A percentile compares a stretch with the other conserved stretches of the same genome.
Conservation (phyloP, 352 stramenopile genomes). For the Lagenidium giganteum region DNA sequence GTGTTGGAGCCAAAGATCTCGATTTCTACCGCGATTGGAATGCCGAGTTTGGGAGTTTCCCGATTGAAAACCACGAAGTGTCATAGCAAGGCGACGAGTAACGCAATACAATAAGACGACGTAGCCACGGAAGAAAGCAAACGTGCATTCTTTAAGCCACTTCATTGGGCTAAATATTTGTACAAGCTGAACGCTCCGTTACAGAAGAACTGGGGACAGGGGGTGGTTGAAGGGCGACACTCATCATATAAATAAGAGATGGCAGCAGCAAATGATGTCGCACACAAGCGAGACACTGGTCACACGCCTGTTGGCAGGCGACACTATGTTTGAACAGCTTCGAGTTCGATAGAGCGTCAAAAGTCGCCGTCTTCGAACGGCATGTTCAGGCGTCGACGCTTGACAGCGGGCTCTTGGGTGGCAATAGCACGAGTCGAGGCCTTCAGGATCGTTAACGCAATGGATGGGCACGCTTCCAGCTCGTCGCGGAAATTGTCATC, state of each 20-base stretch:
- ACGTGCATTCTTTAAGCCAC: too few species aligned
- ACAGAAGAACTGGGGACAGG: too few species aligned
- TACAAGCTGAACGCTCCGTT: too few species aligned
- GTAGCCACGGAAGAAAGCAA: too few species aligned
- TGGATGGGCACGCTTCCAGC: constrained; percentile 68
- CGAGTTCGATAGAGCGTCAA: constrained; percentile 20
- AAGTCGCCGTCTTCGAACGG: constrained; percentile 72
- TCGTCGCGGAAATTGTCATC: constrained; percentile 81
- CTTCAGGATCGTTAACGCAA: constrained; percentile 75
- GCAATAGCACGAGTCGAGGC: constrained; percentile 33
- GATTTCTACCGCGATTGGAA: constrained; percentile 92
- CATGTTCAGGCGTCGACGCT: constrained; percentile 80
- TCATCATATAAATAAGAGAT: constrained; percentile 16
- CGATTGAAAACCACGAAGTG: constrained; percentile 67
- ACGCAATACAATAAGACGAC: too few species aligned
- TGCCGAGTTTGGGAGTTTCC: constrained; percentile 89
- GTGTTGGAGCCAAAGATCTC: constrained; percentile 93
- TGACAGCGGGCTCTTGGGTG: constrained; percentile 35
- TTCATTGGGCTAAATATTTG: constrained; percentile 12
- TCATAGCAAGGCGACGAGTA: constrained; percentile 5
- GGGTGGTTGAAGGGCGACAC: too few species aligned
- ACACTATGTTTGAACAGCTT: too few species aligned
- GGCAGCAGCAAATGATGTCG: too few species aligned
- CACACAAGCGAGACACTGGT: too few species aligned
- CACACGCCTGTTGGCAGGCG: too few species aligned